Base-by-base conservation (phyloP, 129 eudicot genomes). In the Centella asiatica region DNA sequence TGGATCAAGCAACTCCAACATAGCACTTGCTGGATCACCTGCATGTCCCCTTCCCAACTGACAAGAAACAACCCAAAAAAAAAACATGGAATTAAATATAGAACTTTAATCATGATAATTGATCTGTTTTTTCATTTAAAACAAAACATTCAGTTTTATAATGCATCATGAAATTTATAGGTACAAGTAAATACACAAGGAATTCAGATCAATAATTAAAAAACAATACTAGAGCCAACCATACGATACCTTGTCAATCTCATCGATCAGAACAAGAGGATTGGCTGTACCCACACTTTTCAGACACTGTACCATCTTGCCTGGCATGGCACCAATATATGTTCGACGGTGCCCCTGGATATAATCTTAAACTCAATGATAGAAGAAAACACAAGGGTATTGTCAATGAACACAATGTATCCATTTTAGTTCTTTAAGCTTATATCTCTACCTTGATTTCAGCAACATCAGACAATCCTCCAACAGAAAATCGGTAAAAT, bases 11-110 rank as follows among this genome's bases (percentile, higher is more conserved):
- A 92, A 89, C 78, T 92, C 99, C 78, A 92, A 70, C 99, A 92
- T 92, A 60, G 96, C 99, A 84, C 99, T 92, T 48, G 99, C 99
- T 20, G 99, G 96, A 78, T 92, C 99, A 68, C 99, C 99, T 18
- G 99, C 84, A 78, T 92, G 90, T 60, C 99, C 99, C 72, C 95
- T 87, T 42, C 96, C 99, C 85, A 92, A 65, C 99, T 90, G 82
- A 67, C 33, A 44, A 24, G 32, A 23, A 20, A 69, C n/a, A 39
- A 67, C 3, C 7, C 4, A 4, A 1, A 5, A 4, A 22, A 3
- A 6, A 15, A 5, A 1, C 32, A 52, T 29, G 12, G 11, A 1
- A 14, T 17, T 14, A 5, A 13, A 57, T 57, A 15, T 17, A 3
- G n/a, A 29, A 55, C 31, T 4, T n/a, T 7, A 57, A 57, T 31